These are phyloP conservation scores for Piper betle DNA, from an alignment of 164 flowering plant genomes.

Conservation along the genomic window DNA sequence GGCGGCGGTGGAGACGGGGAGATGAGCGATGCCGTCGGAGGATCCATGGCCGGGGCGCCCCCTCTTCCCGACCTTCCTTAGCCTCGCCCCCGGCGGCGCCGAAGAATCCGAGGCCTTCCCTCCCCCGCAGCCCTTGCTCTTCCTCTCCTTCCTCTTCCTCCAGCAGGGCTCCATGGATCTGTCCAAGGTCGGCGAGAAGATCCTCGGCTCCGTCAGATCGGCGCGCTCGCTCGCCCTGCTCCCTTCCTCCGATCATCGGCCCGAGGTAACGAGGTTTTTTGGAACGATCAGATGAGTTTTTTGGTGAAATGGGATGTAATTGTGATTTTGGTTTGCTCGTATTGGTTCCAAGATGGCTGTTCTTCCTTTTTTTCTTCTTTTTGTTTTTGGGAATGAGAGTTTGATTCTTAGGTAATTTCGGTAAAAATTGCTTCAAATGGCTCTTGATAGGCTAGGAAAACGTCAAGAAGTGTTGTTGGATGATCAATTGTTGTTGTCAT, in stretches of 20 bases:
- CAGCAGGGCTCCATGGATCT: constrained; percentile 82
- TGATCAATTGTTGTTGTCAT: no score
- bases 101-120: not conserved
- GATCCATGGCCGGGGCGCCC: not conserved
- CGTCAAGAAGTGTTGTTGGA: no score
- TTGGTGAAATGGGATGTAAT: not conserved
- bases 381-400: no score
- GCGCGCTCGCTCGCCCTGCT: constrained; percentile 84
- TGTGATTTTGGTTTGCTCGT: not conserved
- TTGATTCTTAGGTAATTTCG: no score
- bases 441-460: no score
- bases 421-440: no score
- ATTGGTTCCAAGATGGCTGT: not conserved
- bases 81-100: not conserved
- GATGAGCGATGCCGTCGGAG: not conserved
- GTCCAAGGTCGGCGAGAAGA: constrained; percentile 88
- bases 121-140: constrained; percentile 8
- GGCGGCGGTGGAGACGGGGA: not conserved
- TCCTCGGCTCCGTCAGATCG: constrained; percentile 84
- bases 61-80: not conserved
- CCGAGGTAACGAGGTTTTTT: constrained; percentile 47
- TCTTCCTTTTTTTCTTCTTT: no score
- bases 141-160: constrained; percentile 44
- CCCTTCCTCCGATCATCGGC: constrained; percentile 71
- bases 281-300: not conserved